Evolutionary conservation across 768 basidiomycete species (phyloP), one percentile per base, ranked within the genome.

Genomic region (Kondoa subrosea): DNA sequence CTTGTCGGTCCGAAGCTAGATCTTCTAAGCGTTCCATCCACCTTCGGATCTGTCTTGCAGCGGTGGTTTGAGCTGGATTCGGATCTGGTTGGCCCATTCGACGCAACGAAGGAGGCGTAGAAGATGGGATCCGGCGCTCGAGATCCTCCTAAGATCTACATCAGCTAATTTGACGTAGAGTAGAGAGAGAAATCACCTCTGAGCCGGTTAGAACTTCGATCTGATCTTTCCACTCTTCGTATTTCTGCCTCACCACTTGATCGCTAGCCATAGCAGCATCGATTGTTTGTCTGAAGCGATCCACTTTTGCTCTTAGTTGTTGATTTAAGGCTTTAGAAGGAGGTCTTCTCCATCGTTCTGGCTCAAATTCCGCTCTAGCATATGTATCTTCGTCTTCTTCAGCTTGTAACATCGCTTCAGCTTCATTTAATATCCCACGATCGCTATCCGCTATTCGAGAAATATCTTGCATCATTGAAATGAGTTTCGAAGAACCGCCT

Each of bases 381-480:
- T 73, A 74, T 25, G 77, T 75, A 67, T 79, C 76, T 56, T 76
- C 75, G 1, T 76, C 77, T 27, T 82, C 81, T 70, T 81, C 92
- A 57, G 83, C 84, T 72, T 93, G 91, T n/a, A 99, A 78, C 26
- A 92, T 84, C 72, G 91, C 90, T 80, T 91, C 82, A 0, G 89
- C 92, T 81, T 95, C 89, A 63, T 89, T 83, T 26, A 96, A 73
- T 21, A 88, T 78, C 25, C 80, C 77, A 66, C 80, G 77, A 74
- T 87, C 84, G 27, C 84, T 82, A 61, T 79, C 78, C 0, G 85
- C 83, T 2, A 93, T 80, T 65, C 81, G 80, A 66, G 85, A 80
- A 0, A 91, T 83, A 73, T 89, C 85, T 64, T 85, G 84, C 40
- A 95, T 80, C 33, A 85, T 83, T 14, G 82, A 80, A 72, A 85